Evolutionary conservation across 805 yeast species (phyloP), one percentile per base, ranked within the genome.

Genomic region (Torulaspora quercuum): DNA sequence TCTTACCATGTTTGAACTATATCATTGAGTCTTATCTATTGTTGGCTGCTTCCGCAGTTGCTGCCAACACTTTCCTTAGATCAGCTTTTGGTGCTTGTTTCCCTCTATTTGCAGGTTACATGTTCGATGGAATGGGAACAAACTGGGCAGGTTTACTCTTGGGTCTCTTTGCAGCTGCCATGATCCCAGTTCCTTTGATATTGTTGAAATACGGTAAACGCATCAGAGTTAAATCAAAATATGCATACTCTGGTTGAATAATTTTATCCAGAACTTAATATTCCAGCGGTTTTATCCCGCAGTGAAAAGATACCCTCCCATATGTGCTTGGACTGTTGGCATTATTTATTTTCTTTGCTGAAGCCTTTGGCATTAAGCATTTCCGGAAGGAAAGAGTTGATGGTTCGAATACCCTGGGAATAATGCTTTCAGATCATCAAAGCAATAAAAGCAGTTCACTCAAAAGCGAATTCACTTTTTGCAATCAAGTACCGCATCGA

Each of bases 121-220:
- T 85, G 89, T 82, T 83, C 61, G 58, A 66, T 17, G 69, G 68
- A 40, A 70, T 84, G 75, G 83, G 85, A 23, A 70, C 70, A 20
- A 78, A 82, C 49, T 84, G 90, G 89, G 90, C 92, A 1, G 88
- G 89, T 40, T 65, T 84, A 18, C 55, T 84, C 16, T 54, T 85
- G 25, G 88, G 88, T 10, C 67, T 78, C 36, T 66, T 84, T 35
- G 78, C 80, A 0, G 62, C 67, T 2, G 67, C 63, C 2, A 53
- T 85, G 63, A 60, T 74, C 17, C 82, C 87, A 0, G 84, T 83
- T 36, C 94, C 95, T 7, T 53, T 83, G 39, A 53, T 79, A 32
- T 82, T 84, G 54, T 67, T 68, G 59, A 69, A 59, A 37, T 84
- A 62, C 55, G 89, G 89, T 47, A 67, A 68, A 46, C 33, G 41